phyloP scores from a whole-genome alignment of 371 early-diverging fungal genomes.

The Umbelopsis sp. region DNA sequence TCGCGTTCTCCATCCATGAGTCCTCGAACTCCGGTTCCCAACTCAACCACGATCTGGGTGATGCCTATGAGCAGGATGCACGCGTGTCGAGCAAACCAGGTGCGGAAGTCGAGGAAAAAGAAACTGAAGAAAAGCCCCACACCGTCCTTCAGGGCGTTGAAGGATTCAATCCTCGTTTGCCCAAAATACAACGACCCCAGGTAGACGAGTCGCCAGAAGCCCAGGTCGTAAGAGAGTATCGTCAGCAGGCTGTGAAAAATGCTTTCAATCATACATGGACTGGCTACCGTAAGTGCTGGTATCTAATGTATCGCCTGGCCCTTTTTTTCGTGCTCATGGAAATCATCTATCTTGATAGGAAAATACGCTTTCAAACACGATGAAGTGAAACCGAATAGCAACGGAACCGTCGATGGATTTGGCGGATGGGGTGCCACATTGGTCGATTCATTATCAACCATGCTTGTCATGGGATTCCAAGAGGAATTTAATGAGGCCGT shows the following conservation, averaged over 20 bases:
- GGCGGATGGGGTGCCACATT: slow-evolving; percentile 64
- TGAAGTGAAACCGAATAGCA: slow-evolving; percentile 46
- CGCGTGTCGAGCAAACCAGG: not conserved
- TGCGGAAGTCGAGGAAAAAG: not conserved
- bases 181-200: not conserved
- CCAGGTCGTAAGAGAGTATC: not conserved
- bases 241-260: slow-evolving; percentile 35
- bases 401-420: slow-evolving; percentile 40
- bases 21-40: not conserved
- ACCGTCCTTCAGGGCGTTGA: not conserved
- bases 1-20: not conserved
- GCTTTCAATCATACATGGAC: slow-evolving; percentile 68
- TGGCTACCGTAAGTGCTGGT: slow-evolving; percentile 52
- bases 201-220: not conserved
- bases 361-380: slow-evolving; percentile 51
- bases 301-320: too few species aligned
- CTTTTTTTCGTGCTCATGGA: slow-evolving; percentile 14
- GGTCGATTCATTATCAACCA: slow-evolving; percentile 87
- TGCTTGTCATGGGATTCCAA: slow-evolving; percentile 75
- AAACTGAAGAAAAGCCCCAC: not conserved
- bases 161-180: not conserved
- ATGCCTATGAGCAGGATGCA: not conserved
- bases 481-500: slow-evolving; percentile 57
- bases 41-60: not conserved
- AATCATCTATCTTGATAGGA: slow-evolving; percentile 10